phyloP scores from a whole-genome alignment of 495 filamentous ascomycete genomes.

The Aspergillus nanangensis region DNA sequence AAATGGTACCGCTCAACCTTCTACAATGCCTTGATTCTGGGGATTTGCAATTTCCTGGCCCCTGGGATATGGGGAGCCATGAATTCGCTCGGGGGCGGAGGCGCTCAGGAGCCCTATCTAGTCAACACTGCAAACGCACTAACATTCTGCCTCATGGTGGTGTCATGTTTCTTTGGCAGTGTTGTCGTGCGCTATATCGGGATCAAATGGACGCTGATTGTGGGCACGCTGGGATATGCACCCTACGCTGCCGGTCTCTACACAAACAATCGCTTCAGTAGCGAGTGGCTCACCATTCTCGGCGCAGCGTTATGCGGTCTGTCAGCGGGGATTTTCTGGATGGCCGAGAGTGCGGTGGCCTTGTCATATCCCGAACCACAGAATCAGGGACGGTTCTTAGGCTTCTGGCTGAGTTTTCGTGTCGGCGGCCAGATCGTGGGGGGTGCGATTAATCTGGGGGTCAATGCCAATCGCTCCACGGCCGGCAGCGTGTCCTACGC shows the following conservation, averaged over 20 bases:
- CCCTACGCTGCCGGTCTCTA: conserved; percentile 63
- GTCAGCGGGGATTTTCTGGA: conserved; percentile 65
- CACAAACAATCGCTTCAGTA: conserved; percentile 60
- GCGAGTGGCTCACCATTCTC: conserved; percentile 58
- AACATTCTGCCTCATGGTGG: conserved; percentile 62
- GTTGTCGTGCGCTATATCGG: conserved; percentile 54
- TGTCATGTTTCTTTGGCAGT: conserved; percentile 55
- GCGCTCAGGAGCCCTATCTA: conserved; percentile 56
- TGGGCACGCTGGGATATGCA: conserved; percentile 63
- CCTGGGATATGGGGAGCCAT: conserved; percentile 68
- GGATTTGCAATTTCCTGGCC: conserved; percentile 57
- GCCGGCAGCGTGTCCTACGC: conserved; percentile 59
- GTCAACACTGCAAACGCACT: conserved; percentile 67
- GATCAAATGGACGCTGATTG: conserved; percentile 59
- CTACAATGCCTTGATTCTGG: conserved; percentile 60
- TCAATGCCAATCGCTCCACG: conserved; percentile 49
- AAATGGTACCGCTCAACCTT: conserved; percentile 63
- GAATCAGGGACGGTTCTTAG: conserved; percentile 56
- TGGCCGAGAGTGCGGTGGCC: conserved; percentile 61
- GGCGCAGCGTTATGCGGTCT: conserved; percentile 63
- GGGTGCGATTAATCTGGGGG: conserved; percentile 57
- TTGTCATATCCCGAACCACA: conserved; percentile 60
- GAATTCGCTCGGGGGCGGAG: conserved; percentile 66
- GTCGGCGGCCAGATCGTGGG: conserved; percentile 60
- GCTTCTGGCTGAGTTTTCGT: conserved; percentile 60